Base-by-base conservation (phyloP, 2,329 filamentous ascomycete genomes). In the Alternaria sp. region DNA sequence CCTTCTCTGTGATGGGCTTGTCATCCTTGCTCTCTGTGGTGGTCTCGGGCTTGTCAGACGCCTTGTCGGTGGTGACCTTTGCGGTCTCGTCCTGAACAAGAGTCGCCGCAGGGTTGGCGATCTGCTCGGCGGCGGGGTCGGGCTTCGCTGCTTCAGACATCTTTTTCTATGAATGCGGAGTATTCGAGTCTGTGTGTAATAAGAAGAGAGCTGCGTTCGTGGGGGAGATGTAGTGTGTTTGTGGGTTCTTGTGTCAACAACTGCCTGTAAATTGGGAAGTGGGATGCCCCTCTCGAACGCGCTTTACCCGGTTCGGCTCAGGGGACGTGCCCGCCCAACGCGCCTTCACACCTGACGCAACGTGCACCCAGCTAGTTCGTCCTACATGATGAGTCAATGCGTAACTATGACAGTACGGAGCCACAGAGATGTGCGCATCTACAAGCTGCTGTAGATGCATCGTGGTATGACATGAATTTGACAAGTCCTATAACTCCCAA, bases 1-100 rank as follows among this genome's bases (percentile, higher is more conserved):
- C 75, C 59, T 75, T 77, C 72, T 80, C 77, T 23, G 78, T 76
- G 52, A 76, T 67, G n/a, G 77, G 83, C 85, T 87, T 87, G 74
- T 85, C 82, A 73, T 88, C 85, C 72, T 77, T 76, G 45, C 72
- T 67, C 59, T 80, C 77, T 21, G 66, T 59, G 21, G 47, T 59
- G 21, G 60, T 66, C 44, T 69, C 65, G 26, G 69, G 51, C 67
- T 74, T 72, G 69, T 74, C 69, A 50, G 71, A 64, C 11, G 76
- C 73, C 51, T 75, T 74, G 67, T 77, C 80, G 53, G 79, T 80
- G 15, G 82, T 82, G 55, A 81, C 80, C 74, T 81, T 80, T 63
- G 80, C 77, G 17, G 81, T 83, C 77, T 83, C 81, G 61, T 80
- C 79, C 67, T 81, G 72, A 21, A 75, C 78, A 44, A 83, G 74